These are phyloP conservation scores for Gossypium aridum DNA, from an alignment of 441 rosid species.

Conservation along the genomic window DNA sequence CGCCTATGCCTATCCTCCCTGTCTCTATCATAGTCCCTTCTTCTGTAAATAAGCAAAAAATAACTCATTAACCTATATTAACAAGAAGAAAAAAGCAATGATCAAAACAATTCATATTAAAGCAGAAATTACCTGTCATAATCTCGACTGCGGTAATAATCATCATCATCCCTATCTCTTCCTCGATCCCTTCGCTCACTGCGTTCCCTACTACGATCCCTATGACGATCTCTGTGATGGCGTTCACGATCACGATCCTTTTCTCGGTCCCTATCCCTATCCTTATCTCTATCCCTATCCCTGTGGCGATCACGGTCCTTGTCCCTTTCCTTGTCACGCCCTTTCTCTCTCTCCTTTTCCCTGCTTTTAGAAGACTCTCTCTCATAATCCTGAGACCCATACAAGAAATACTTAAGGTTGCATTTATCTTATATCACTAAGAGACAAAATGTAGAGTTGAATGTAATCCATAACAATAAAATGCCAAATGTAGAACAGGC, in stretches of 20 bases:
- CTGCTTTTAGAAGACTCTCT: conserved; percentile 59
- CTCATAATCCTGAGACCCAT: conserved; percentile 50
- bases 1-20: conserved; percentile 69
- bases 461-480: background rate
- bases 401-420: conserved; percentile 31
- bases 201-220: conserved; percentile 48
- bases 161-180: conserved; percentile 72
- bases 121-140: conserved; percentile 43
- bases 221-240: conserved; percentile 54
- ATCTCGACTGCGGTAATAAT: conserved; percentile 45
- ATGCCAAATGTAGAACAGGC: background rate
- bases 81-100: background rate
- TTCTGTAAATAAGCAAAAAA: conserved; percentile 26
- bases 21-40: conserved; percentile 70
- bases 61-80: background rate
- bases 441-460: background rate
- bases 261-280: conserved; percentile 7
- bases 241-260: conserved; percentile 57
- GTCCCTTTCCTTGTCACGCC: conserved; percentile 34
- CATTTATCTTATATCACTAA: background rate
- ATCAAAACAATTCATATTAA: background rate
- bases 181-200: conserved; percentile 35
- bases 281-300: conserved; percentile 17
- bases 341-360: conserved; percentile 50
- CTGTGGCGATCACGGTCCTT: conserved; percentile 39